Base-by-base conservation (phyloP, 257 asterid species). In the Scutellaria galericulata region DNA sequence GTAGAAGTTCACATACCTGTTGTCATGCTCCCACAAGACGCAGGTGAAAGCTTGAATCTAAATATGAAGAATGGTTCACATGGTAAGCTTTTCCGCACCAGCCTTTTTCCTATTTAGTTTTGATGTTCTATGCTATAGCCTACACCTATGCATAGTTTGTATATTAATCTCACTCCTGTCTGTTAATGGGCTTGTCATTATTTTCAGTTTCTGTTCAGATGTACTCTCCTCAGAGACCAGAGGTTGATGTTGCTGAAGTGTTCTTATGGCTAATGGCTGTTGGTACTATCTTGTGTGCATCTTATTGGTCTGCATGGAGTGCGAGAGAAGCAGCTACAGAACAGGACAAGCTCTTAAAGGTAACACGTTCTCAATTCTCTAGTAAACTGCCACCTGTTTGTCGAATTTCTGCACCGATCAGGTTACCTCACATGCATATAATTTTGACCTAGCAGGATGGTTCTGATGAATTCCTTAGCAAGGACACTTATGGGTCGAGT, bases 291-390 rank as follows among this genome's bases (percentile, higher is more conserved):
- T 80, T 89, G 70, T 88, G 92, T 51, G 93, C 96, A 27, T 90
- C 97, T 53, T 93, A 87, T 78, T 93, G 98, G 98, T 93, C 98
- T 27, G 96, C 98, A n/a, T 89, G 96, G 96, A 87, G 86, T 66
- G 97, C 98, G 42, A 86, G 87, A 78, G 95, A 93, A 82, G 88
- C 93, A 58, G 90, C 94, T 68, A 64, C 83, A 66, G 98, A 90
- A 83, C 90, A 87, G 65, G 97, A 90, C 77, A 90, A 89, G 80
- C 87, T 85, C 72, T 72, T 90, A 54, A 89, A 93, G 94, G 98
- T 90, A 63, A 66, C 64, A 37, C 63, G 6, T 71, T 55, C 6
- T 40, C 66, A 6, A 6, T 65, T 72, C 22, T 45, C 12, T 40
- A 9, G 45, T 70, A 50, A 40, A 57, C 10, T 61, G 20, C 55